A percentile compares a stretch with the other conserved stretches of the same genome.
phyloP scores from a whole-genome alignment of 306 rosid species.

The Acacia crassicarpa region DNA sequence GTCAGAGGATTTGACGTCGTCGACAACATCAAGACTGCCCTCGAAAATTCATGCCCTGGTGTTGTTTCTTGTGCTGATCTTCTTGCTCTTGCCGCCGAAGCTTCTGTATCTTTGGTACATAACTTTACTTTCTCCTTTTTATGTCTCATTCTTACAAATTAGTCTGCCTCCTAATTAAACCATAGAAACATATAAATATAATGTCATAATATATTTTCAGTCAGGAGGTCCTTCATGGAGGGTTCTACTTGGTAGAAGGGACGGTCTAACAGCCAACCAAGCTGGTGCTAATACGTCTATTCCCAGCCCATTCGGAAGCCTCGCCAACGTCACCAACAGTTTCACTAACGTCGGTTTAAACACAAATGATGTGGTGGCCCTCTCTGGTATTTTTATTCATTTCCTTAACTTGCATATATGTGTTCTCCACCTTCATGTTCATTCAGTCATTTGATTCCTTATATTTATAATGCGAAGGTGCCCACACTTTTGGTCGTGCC shows the following conservation, averaged over 20 bases:
- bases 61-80: constrained; percentile 79
- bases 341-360: constrained; percentile 57
- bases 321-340: constrained; percentile 51
- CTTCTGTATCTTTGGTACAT: constrained; percentile 58
- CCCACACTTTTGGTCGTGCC: constrained; percentile 73
- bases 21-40: constrained; percentile 59
- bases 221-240: constrained; percentile 72
- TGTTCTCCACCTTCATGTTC: not conserved
- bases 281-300: constrained; percentile 54
- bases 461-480: constrained; percentile 39
- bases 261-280: constrained; percentile 60
- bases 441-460: not conserved
- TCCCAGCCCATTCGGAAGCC: constrained; percentile 57
- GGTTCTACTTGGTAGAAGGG: constrained; percentile 73
- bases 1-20: constrained; percentile 54
- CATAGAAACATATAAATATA: not conserved
- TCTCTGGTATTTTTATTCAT: constrained; percentile 51
- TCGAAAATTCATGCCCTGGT: constrained; percentile 64
- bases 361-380: constrained; percentile 68
- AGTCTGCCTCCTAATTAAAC: not conserved
- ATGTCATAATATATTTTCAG: constrained; percentile 33
- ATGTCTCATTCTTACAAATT: not conserved
- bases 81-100: constrained; percentile 70
- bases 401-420: not conserved
- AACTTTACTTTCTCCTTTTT: not conserved